Conservation (phyloP, 2,329 filamentous ascomycete species). For the Trichoderma koningii region DNA sequence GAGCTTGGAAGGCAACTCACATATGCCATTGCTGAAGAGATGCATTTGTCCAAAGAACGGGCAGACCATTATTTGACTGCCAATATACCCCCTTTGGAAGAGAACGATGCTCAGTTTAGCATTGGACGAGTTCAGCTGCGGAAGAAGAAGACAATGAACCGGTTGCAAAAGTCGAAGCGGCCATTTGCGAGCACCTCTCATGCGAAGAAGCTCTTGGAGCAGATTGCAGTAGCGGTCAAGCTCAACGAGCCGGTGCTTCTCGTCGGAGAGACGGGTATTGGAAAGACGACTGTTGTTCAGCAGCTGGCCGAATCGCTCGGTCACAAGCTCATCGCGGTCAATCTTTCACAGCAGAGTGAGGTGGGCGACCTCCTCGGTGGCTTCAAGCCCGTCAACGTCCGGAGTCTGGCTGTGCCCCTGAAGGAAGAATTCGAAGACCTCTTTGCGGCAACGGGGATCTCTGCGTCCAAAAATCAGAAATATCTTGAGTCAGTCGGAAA, state of each 20-base stretch:
- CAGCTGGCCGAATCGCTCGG: slow-evolving; percentile 83
- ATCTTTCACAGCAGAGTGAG: slow-evolving; percentile 97
- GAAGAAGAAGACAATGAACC: slow-evolving; percentile 56
- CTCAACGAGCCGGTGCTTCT: slow-evolving; percentile 87
- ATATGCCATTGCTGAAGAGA: slow-evolving; percentile 75
- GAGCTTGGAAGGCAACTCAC: slow-evolving; percentile 62
- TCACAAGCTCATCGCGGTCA: slow-evolving; percentile 87
- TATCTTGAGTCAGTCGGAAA: slow-evolving; percentile 82
- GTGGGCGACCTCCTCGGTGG: slow-evolving; percentile 93
- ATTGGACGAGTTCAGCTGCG: slow-evolving; percentile 68
- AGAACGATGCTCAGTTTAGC: slow-evolving; percentile 57
- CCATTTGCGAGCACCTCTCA: slow-evolving; percentile 89
- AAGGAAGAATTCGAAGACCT: slow-evolving; percentile 93
- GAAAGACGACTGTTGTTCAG: slow-evolving; percentile 95
- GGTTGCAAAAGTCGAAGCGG: slow-evolving; percentile 55
- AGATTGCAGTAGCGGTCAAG: slow-evolving; percentile 79
- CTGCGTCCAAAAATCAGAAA: slow-evolving; percentile 79
- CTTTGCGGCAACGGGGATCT: slow-evolving; percentile 83
- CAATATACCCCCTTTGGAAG: slow-evolving; percentile 70
- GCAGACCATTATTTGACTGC: slow-evolving; percentile 74
- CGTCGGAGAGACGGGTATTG: slow-evolving; percentile 98
- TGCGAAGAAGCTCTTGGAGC: slow-evolving; percentile 81
- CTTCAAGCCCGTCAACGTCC: slow-evolving; percentile 92
- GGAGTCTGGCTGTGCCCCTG: slow-evolving; percentile 82
- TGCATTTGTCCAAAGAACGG: slow-evolving; percentile 82